These are phyloP conservation scores for Nakazawaea populi DNA, from an alignment of 805 yeast species.

Conservation along the genomic window DNA sequence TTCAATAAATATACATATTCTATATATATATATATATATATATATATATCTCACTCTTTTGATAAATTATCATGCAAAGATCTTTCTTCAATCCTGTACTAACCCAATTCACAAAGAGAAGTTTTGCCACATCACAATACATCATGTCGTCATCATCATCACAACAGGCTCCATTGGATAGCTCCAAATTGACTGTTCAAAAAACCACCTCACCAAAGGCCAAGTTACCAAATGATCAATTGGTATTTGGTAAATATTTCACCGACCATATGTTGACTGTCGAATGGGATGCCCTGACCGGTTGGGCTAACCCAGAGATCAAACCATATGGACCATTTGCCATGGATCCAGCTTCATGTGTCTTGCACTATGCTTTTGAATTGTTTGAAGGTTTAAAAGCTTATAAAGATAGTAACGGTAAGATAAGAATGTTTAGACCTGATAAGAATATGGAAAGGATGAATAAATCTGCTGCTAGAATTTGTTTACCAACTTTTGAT, in stretches of 20 bases:
- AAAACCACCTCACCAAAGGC: conserved; percentile 43
- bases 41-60: no score
- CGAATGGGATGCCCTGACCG: conserved; percentile 71
- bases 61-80: no score
- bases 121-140: neutral
- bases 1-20: no score
- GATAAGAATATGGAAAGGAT: conserved; percentile 88
- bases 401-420: conserved; percentile 57
- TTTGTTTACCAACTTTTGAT: conserved; percentile 85
- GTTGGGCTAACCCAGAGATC: conserved; percentile 90
- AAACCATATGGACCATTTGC: conserved; percentile 73
- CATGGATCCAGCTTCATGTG: conserved; percentile 85
- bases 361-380: conserved; percentile 92
- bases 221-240: conserved; percentile 53
- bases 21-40: no score
- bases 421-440: conserved; percentile 82
- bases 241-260: conserved; percentile 70
- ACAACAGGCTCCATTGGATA: conserved; percentile 33
- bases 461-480: conserved; percentile 84
- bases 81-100: neutral
- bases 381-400: conserved; percentile 96
- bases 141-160: neutral
- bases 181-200: conserved; percentile 46
- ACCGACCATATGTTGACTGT: conserved; percentile 86
- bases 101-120: neutral